These are phyloP conservation scores for Pythium scleroteichum DNA, from an alignment of 352 stramenopile species.

Conservation along the genomic window DNA sequence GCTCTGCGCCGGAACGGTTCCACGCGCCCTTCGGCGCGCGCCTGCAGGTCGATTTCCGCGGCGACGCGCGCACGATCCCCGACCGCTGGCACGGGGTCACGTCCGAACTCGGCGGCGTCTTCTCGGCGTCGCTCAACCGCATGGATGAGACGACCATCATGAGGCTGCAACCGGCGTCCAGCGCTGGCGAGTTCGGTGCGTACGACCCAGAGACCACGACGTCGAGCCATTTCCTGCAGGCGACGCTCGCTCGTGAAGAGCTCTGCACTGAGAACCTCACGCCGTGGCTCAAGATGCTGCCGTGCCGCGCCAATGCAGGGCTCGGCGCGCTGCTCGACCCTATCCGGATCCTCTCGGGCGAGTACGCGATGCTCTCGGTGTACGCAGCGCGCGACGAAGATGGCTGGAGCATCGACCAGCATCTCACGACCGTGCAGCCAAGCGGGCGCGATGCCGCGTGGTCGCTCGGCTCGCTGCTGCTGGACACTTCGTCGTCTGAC, in stretches of 20 bases:
- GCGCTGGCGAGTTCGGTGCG: constrained; percentile 22
- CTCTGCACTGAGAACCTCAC: constrained; percentile 89
- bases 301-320: constrained; percentile 62
- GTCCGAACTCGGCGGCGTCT: constrained; percentile 71
- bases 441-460: constrained; percentile 29
- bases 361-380: constrained; percentile 68
- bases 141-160: constrained; percentile 63
- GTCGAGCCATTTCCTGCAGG: constrained; percentile 48
- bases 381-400: constrained; percentile 33
- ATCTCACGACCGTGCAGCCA: constrained; percentile 57
- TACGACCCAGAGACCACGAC: constrained; percentile 18
- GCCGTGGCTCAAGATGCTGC: constrained; percentile 88
- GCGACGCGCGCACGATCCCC: constrained; percentile 8
- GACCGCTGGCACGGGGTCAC: constrained; percentile 71
- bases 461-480: constrained; percentile 52
- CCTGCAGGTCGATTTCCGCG: constrained; percentile 53
- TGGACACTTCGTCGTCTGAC: constrained; percentile 18
- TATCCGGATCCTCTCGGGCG: constrained; percentile 66
- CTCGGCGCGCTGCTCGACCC: constrained; percentile 75
- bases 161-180: constrained; percentile 11
- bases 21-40: constrained; percentile 66
- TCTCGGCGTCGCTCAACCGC: constrained; percentile 83
- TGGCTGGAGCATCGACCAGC: constrained; percentile 49
- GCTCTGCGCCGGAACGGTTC: constrained; percentile 9
- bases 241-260: constrained; percentile 74